Base-by-base conservation (phyloP, 148 eudicot genomes). In the Heliamphora exappendiculata region DNA sequence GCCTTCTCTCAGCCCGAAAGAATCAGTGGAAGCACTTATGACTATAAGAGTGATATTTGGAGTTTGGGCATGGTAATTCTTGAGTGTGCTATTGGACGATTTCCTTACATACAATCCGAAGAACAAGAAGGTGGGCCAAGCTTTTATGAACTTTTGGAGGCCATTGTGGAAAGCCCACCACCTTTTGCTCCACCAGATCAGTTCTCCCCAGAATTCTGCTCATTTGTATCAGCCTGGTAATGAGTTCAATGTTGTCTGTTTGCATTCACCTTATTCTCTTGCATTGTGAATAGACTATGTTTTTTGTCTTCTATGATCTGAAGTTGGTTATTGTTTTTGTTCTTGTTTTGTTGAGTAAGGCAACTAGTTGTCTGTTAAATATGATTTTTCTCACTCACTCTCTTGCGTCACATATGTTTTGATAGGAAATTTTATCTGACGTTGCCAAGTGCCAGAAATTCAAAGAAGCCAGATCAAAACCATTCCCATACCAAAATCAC, bases 11-110 rank as follows among this genome's bases (percentile, higher is more conserved):
- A 94, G 98, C 98, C 98, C 2, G 98, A 94, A 85, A 89, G 98
- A 79, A 94, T 94, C 26, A 89, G 97, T 67, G 98, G 98, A 55
- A 89, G 91, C 78, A 85, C 96, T 36, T 94, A 92, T 72, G 98
- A 92, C 84, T 89, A 88, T 78, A 92, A 94, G 82, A 86, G 98
- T 74, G 98, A 94, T 80, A 90, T 94, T 39, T 94, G 98, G 98
- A 94, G 98, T 78, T 76, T 94, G 89, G 98, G 98, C 51, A 74
- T 94, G 85, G 97, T 94, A 78, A 87, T 94, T 79, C 86, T 94
- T 71, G 98, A 94, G 84, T 94, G 98, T 87, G 97, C 97, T 68
- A 94, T 94, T 37, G 98, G 98, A 50, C 97, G 97, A 64, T 94
- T 90, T 78, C 98, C 98, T 53, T 94, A 90, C 76, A 86, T 93